A percentile compares a stretch with the other conserved stretches of the same genome.
These are phyloP conservation scores for Solanum lycopersicoides DNA, from an alignment of 257 asterid species.

Conservation along the genomic window DNA sequence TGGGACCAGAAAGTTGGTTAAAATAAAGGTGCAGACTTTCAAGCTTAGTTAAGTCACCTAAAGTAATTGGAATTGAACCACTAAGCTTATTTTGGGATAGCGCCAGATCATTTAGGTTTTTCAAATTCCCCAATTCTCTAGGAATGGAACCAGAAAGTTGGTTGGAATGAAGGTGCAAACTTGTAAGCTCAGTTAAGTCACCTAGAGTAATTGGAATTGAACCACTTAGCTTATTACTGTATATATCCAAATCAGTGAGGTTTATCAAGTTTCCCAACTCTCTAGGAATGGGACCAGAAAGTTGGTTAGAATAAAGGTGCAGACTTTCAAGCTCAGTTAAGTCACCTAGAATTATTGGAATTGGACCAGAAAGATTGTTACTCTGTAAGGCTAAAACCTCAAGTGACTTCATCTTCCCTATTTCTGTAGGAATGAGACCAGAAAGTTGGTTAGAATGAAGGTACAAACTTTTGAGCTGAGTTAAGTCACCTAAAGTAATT, in stretches of 20 bases:
- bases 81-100: fast-evolving
- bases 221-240: background rate
- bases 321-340: too few relatives aligned
- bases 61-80: background rate
- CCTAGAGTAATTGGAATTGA: background rate
- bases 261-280: too few relatives aligned
- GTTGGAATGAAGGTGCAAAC: background rate
- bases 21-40: background rate
- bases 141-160: background rate
- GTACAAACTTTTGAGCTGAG: background rate
- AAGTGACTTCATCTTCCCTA: background rate
- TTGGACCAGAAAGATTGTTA: too few relatives aligned
- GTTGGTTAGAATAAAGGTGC: too few relatives aligned
- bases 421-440: conserved; percentile 1
- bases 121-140: background rate
- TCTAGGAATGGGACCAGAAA: too few relatives aligned
- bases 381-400: too few relatives aligned
- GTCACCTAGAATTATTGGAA: too few relatives aligned
- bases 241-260: too few relatives aligned
- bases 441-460: background rate
- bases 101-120: fast-evolving
- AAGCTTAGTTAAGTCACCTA: background rate
- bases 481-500: background rate
- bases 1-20: background rate
- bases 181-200: too few relatives aligned